Percentiles rank a stretch among this genome's conserved stretches.
These are phyloP conservation scores for Paecilomyces fulvus DNA, from an alignment of 2,329 filamentous ascomycete genomes.

Conservation along the genomic window DNA sequence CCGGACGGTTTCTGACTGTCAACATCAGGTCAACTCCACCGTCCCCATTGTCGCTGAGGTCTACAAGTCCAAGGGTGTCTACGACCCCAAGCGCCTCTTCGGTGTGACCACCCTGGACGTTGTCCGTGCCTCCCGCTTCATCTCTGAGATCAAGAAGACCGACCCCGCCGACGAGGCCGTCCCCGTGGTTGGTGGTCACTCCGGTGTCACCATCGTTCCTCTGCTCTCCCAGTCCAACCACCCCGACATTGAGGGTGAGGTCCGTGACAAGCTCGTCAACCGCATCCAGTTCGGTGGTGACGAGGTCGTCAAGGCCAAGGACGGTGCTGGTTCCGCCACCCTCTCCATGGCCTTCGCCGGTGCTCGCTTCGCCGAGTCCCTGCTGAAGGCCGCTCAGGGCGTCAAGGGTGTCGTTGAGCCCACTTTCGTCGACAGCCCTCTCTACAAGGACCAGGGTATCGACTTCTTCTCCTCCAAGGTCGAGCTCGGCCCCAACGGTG, in stretches of 20 bases:
- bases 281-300: slow-evolving; percentile 98
- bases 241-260: slow-evolving; percentile 69
- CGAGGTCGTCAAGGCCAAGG: slow-evolving; percentile 98
- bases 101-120: slow-evolving; percentile 99
- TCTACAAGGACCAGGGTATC: slow-evolving; percentile 97
- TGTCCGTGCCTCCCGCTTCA: slow-evolving; percentile 95
- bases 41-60: slow-evolving; percentile 96
- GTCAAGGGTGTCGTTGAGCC: slow-evolving; percentile 94
- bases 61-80: slow-evolving; percentile 90
- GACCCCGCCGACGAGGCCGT: slow-evolving; percentile 91
- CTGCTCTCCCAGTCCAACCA: slow-evolving; percentile 92
- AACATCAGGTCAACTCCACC: slow-evolving; percentile 80
- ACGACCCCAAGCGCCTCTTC: slow-evolving; percentile 98
- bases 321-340: slow-evolving; percentile 90
- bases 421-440: slow-evolving; percentile 90
- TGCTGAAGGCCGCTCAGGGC: slow-evolving; percentile 86
- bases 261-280: slow-evolving; percentile 68
- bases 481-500: slow-evolving; percentile 92
- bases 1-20: not conserved
- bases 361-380: slow-evolving; percentile 73
- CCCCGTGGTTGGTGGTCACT: slow-evolving; percentile 94
- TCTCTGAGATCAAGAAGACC: slow-evolving; percentile 83
- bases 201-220: slow-evolving; percentile 94
- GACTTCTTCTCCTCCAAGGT: slow-evolving; percentile 96
- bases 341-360: slow-evolving; percentile 99